phyloP scores from a whole-genome alignment of 306 rosid species.

The Castanopsis chinensis region DNA sequence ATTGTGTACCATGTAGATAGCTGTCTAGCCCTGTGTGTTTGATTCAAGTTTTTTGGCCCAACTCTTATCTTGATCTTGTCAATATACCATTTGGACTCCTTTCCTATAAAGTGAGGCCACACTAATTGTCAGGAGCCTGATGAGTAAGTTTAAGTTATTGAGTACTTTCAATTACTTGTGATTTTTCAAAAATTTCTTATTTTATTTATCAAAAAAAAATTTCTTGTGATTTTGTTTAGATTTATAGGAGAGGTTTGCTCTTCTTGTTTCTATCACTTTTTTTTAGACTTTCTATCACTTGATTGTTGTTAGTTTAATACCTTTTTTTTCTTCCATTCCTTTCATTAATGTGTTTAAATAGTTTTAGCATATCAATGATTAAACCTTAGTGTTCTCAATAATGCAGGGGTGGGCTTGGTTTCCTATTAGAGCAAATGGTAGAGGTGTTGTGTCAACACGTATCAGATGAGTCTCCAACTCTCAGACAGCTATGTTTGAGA shows the following conservation, averaged over 20 bases:
- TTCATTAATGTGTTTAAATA: background rate
- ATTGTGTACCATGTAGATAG: background rate
- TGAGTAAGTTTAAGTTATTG: background rate
- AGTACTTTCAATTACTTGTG: background rate
- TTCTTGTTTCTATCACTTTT: too few species aligned
- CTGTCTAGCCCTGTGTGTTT: background rate
- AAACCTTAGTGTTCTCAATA: constrained; percentile 20
- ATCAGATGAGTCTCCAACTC: constrained; percentile 84
- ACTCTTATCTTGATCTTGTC: background rate
- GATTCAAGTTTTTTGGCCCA: background rate
- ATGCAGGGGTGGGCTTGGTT: constrained; percentile 68
- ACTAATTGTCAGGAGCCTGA: background rate
- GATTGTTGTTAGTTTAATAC: constrained; percentile 7
- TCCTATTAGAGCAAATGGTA: constrained; percentile 81
- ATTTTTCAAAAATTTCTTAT: background rate
- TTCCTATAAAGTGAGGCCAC: background rate
- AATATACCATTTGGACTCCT: background rate
- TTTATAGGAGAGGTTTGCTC: background rate
- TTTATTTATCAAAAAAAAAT: too few species aligned
- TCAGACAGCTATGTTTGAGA: constrained; percentile 84
- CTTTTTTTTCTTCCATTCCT: background rate
- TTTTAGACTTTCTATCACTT: background rate
- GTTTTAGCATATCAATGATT: constrained; percentile 6
- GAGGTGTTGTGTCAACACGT: constrained; percentile 83
- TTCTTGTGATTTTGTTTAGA: background rate